These are phyloP conservation scores for Hyphopichia homilentoma DNA, from an alignment of 805 yeast genomes.

Conservation along the genomic window DNA sequence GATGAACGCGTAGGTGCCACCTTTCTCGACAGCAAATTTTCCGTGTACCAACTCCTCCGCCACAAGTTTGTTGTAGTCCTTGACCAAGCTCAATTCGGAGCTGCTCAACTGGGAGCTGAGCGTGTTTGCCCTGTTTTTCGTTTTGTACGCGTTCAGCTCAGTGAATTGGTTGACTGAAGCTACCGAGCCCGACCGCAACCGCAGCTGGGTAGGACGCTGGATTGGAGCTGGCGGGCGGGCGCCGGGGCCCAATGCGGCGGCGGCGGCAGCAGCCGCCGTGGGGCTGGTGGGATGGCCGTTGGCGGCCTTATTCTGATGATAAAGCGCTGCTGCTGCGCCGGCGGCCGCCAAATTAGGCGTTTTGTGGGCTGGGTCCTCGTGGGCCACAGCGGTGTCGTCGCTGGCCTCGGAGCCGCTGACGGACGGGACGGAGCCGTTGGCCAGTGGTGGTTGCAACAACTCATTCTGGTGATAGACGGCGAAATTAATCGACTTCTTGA, in stretches of 20 bases:
- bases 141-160: constrained; percentile 26
- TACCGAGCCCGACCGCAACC: constrained; percentile 24
- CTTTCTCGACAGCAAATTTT: constrained; percentile 50
- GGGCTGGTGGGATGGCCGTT: background rate
- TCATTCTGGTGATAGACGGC: constrained; percentile 36
- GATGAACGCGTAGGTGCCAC: constrained; percentile 80
- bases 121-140: constrained; percentile 33
- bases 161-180: constrained; percentile 33
- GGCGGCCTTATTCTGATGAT: background rate
- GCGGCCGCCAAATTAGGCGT: constrained; percentile 5
- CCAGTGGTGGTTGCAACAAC: background rate
- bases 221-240: background rate
- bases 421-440: background rate
- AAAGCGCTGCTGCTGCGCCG: constrained; percentile 3
- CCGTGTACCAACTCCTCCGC: constrained; percentile 65
- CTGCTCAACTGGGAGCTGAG: constrained; percentile 37
- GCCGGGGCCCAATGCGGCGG: constrained; percentile 1
- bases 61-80: constrained; percentile 49
- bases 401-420: background rate
- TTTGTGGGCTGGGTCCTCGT: background rate
- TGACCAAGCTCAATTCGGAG: constrained; percentile 47
- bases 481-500: constrained; percentile 42
- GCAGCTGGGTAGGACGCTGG: background rate
- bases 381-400: constrained; percentile 1
- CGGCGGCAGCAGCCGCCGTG: background rate